Base-by-base conservation (phyloP, 2,329 filamentous ascomycete genomes). In the Aspergillus tamarii region DNA sequence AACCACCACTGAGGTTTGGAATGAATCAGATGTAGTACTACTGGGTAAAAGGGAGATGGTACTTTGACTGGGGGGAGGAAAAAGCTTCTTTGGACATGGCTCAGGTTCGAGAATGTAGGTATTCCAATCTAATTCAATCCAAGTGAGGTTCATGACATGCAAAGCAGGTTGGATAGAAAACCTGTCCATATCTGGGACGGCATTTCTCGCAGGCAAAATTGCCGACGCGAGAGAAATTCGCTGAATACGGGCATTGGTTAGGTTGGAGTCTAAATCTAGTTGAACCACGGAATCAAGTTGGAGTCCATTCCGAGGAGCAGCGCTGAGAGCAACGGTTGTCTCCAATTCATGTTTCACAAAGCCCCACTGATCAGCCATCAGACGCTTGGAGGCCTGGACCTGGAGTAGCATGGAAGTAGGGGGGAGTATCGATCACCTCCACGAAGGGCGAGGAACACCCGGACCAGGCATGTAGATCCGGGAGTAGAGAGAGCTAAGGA, bases 251-350 rank as follows among this genome's bases (percentile, higher is more conserved):
- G 32, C 52, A 14, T 55, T 55, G 21, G n/a, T 36, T 36, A 55
- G 34, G 34, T 8, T 45, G 28, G 19, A 28, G 48, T 60, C 58
- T 43, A 52, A 64, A 32, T n/a, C 43, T 32, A 36, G 54, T 58
- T 58, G 59, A 64, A 62, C 62, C 62, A 60, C 50, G 59, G 56
- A 28, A 59, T 52, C 32, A 32, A 56, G 30, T 64, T 62, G 62
- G 62, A 64, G 62, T 64, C 55, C 34, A 41, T 36, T 14, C 26
- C 48, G 16, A 48, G 43, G 55, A 60, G 34, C 39, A 53, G 43
- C 41, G 52, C 52, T 36, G 56, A 19, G 52, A n/a, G 55, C 39
- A 63, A 63, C 61, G 57, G 61, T 52, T 57, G 57, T 56, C 57
- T 57, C 61, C 61, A 64, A 46, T 50, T 14, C 3, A 59, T 50